Conservation (phyloP, 2,329 filamentous ascomycete species). For the Phialocephala subalpina region DNA sequence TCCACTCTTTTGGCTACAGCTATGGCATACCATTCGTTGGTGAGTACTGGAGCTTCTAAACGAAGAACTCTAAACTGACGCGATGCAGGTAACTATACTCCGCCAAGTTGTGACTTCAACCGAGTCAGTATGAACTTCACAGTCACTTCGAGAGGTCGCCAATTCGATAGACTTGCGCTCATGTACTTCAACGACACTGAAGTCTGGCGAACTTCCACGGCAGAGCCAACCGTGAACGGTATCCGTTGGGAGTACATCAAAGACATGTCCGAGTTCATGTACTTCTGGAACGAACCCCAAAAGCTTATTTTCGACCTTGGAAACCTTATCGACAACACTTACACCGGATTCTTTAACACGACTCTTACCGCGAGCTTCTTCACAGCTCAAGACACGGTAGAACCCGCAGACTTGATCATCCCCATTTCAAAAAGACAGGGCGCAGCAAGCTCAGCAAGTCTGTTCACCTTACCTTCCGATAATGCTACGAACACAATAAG, state of each 20-base stretch:
- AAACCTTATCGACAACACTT: slow-evolving; percentile 74
- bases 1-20: slow-evolving; percentile 74
- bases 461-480: slow-evolving; percentile 71
- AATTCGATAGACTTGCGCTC: slow-evolving; percentile 78
- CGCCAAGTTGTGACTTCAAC: slow-evolving; percentile 75
- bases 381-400: slow-evolving; percentile 50
- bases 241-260: slow-evolving; percentile 82
- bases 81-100: slow-evolving; percentile 65
- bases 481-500: slow-evolving; percentile 64
- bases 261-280: slow-evolving; percentile 76
- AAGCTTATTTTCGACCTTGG: slow-evolving; percentile 83
- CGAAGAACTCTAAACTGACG: not conserved
- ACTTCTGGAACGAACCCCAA: slow-evolving; percentile 73
- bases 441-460: slow-evolving; percentile 62
- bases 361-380: slow-evolving; percentile 80
- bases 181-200: slow-evolving; percentile 82
- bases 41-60: slow-evolving; percentile 46
- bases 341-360: slow-evolving; percentile 78
- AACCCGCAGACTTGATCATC: slow-evolving; percentile 70
- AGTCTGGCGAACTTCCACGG: slow-evolving; percentile 84
- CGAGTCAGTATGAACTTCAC: slow-evolving; percentile 80
- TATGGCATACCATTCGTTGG: slow-evolving; percentile 79
- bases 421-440: slow-evolving; percentile 68
- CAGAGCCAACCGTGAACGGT: slow-evolving; percentile 75
- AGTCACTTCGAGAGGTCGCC: slow-evolving; percentile 72